Percentiles rank a stretch among this genome's conserved stretches.
Evolutionary conservation across 768 basidiomycete genomes (phyloP).

Genomic region (Terana coerulea): DNA sequence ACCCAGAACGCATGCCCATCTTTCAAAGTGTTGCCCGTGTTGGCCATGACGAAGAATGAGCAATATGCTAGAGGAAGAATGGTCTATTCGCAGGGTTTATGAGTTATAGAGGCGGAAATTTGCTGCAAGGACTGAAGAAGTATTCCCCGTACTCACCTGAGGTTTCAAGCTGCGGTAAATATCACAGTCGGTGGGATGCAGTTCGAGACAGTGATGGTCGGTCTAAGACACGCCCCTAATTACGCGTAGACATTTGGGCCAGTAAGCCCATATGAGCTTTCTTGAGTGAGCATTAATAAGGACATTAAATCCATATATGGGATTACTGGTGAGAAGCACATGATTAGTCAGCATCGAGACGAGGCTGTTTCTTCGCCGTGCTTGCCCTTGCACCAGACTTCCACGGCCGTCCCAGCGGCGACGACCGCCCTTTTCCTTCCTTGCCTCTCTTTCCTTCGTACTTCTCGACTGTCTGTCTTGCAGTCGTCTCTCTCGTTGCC

Average conservation of each 20-base stretch:
- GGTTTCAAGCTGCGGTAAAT: not conserved
- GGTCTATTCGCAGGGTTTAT: no score
- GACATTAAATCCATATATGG: not conserved
- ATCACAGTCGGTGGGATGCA: not conserved
- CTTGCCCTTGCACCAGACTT: constrained; percentile 9
- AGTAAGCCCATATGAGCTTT: not conserved
- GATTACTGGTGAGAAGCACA: not conserved
- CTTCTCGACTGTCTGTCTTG: constrained; percentile 1
- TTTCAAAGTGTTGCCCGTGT: constrained; percentile 39
- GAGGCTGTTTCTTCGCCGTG: constrained; percentile 9
- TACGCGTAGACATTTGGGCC: not conserved
- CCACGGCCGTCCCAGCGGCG: constrained; percentile 16
- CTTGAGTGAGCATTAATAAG: not conserved
- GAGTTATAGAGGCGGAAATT: constrained; percentile 23
- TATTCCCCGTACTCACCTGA: not conserved
- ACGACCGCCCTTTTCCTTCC: constrained; percentile 7
- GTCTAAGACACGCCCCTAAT: not conserved
- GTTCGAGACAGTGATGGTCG: not conserved
- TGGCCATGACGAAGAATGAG: constrained; percentile 18
- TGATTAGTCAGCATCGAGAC: constrained; percentile 17
- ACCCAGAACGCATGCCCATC: constrained; percentile 47
- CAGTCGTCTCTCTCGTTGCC: not conserved
- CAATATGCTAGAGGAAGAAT: no score
- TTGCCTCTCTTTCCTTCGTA: constrained; percentile 11
- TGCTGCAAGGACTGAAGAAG: not conserved